Evolutionary conservation across 2,329 filamentous ascomycete genomes (phyloP).

Genomic region (Cryoendolithus antarcticus): DNA sequence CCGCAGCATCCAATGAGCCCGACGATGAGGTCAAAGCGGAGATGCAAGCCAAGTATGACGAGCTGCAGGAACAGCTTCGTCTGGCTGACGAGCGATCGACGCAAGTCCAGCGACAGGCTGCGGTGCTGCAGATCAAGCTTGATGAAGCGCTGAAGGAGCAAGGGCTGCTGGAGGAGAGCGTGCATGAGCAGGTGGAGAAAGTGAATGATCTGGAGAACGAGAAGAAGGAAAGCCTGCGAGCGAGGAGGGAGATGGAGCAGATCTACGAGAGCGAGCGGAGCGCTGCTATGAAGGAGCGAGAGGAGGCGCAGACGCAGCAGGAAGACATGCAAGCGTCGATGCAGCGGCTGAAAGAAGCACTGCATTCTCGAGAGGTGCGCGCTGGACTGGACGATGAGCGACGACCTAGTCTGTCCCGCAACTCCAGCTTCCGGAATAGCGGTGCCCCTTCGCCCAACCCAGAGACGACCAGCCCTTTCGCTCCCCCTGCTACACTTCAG

Average conservation of each 20-base stretch:
- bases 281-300: constrained; percentile 80
- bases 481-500: constrained; percentile 70
- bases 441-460: constrained; percentile 46
- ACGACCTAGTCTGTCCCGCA: constrained; percentile 36
- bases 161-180: constrained; percentile 70
- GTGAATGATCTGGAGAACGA: constrained; percentile 72
- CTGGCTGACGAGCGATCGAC: constrained; percentile 56
- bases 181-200: constrained; percentile 76
- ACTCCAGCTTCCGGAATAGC: constrained; percentile 16
- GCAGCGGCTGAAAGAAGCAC: constrained; percentile 78
- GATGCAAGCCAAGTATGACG: constrained; percentile 65
- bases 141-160: constrained; percentile 79
- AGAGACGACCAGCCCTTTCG: constrained; percentile 57
- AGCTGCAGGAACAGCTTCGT: constrained; percentile 69
- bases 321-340: constrained; percentile 86
- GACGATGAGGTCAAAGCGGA: constrained; percentile 64
- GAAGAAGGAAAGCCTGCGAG: constrained; percentile 68
- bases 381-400: constrained; percentile 39
- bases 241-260: constrained; percentile 81
- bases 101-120: constrained; percentile 72
- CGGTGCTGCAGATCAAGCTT: constrained; percentile 71
- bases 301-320: constrained; percentile 70
- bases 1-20: constrained; percentile 21
- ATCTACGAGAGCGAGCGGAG: constrained; percentile 86
- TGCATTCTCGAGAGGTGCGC: constrained; percentile 59